phyloP scores from a whole-genome alignment of 1,284 basidiomycete species.

The Boletellus deceptivus region DNA sequence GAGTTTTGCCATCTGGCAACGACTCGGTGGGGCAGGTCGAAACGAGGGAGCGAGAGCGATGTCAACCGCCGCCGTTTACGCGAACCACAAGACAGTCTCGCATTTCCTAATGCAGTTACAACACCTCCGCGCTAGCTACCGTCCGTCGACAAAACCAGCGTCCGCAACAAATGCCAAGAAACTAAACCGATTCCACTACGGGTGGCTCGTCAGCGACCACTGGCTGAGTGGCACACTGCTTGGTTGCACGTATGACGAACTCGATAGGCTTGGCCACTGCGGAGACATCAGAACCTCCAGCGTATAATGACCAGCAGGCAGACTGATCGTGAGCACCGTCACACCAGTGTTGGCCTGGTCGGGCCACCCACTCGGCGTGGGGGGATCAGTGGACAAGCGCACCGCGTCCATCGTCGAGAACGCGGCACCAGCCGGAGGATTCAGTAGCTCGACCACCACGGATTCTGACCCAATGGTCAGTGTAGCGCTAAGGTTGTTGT shows the following conservation, averaged over 20 bases:
- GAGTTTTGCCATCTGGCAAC: conserved; percentile 34
- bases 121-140: neutral
- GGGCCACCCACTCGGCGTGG: conserved; percentile 48
- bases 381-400: conserved; percentile 61
- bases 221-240: conserved; percentile 51
- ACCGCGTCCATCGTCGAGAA: conserved; percentile 50
- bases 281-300: conserved; percentile 85
- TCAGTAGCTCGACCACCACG: conserved; percentile 50
- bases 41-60: neutral
- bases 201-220: conserved; percentile 68
- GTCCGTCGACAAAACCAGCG: conserved; percentile 2
- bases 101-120: conserved; percentile 21
- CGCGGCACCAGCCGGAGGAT: conserved; percentile 56
- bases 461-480: conserved; percentile 48
- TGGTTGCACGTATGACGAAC: conserved; percentile 55
- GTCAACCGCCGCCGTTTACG: conserved; percentile 26
- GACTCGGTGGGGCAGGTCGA: neutral
- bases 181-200: conserved; percentile 25
- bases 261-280: conserved; percentile 67
- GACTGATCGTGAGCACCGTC: conserved; percentile 74
- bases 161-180: neutral
- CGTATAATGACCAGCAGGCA: conserved; percentile 70
- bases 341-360: conserved; percentile 82
- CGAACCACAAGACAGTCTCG: neutral
- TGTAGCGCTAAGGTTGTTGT: conserved; percentile 57